Evolutionary conservation across 1,284 basidiomycete genomes (phyloP).

Genomic region (Rhodotorula mucilaginosa): DNA sequence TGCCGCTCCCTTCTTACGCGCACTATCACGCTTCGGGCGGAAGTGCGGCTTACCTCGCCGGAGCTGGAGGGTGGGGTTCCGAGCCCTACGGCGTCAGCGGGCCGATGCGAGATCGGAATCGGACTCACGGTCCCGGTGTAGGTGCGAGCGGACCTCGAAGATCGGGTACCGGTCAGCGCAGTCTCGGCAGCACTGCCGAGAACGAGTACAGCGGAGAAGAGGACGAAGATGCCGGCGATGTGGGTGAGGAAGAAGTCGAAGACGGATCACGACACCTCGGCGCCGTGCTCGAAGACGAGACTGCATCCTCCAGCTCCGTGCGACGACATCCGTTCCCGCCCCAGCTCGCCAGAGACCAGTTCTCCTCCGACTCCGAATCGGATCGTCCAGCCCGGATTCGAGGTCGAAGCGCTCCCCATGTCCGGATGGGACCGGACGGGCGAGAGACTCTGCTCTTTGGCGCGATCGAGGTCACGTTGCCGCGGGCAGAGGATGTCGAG

Average conservation of each 20-base stretch:
- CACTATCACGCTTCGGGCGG: conserved; percentile 27
- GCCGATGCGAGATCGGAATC: conserved; percentile 5
- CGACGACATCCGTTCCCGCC: background rate
- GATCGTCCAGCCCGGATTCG: conserved; percentile 8
- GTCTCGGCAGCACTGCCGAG: conserved; percentile 7
- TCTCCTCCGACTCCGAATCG: background rate
- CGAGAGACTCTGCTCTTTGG: conserved; percentile 38
- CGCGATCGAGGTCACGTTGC: conserved; percentile 37
- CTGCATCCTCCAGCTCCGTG: background rate
- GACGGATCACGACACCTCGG: too few species aligned
- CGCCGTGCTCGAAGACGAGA: background rate
- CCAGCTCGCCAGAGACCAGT: background rate
- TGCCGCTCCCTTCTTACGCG: conserved; percentile 21
- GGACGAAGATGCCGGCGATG: background rate
- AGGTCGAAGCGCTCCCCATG: conserved; percentile 38
- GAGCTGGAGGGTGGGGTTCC: conserved; percentile 21
- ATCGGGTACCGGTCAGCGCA: background rate
- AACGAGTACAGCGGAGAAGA: conserved; percentile 1
- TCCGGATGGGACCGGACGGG: conserved; percentile 37
- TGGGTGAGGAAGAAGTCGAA: background rate
- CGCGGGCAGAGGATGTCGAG: conserved; percentile 26
- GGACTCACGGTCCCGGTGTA: background rate
- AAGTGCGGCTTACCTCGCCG: conserved; percentile 27
- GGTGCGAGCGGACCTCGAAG: background rate
- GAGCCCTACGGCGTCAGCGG: conserved; percentile 24